Conservation (phyloP, 306 rosid species). For the Oxytropis ochrocephala region DNA sequence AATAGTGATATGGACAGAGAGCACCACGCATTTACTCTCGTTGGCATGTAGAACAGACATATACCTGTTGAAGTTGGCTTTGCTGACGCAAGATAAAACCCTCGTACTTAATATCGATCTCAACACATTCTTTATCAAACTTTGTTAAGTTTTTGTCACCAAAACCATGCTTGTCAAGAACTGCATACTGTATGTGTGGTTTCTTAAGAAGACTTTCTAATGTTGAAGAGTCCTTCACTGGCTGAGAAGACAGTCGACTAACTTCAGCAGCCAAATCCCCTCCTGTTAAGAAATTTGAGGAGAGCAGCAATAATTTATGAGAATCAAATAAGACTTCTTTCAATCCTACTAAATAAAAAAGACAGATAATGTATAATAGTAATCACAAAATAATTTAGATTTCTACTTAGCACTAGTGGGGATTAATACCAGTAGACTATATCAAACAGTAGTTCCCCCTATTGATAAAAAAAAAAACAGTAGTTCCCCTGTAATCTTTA, state of each 20-base stretch:
- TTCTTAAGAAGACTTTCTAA: constrained; percentile 96
- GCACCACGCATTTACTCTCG: neutral
- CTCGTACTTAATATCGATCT: constrained; percentile 89
- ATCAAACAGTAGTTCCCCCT: neutral
- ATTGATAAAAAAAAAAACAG: too few relatives aligned
- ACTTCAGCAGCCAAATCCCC: constrained; percentile 82
- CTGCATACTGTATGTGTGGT: constrained; percentile 74
- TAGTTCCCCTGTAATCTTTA: neutral
- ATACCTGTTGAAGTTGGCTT: constrained; percentile 88
- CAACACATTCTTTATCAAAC: constrained; percentile 82
- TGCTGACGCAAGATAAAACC: constrained; percentile 93
- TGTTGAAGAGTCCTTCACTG: constrained; percentile 76
- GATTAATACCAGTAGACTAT: neutral
- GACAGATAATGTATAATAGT: neutral
- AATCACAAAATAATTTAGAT: neutral
- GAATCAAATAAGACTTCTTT: neutral
- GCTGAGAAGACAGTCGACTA: constrained; percentile 59
- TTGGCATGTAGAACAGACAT: neutral
- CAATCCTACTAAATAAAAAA: neutral
- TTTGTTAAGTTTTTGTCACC: constrained; percentile 58
- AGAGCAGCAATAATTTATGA: neutral
- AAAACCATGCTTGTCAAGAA: constrained; percentile 81
- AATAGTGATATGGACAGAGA: neutral
- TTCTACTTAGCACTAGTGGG: neutral
- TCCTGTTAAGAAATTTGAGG: constrained; percentile 37